Conservation (phyloP, 345 rosid genomes). For the Gynandropsis gynandra region DNA sequence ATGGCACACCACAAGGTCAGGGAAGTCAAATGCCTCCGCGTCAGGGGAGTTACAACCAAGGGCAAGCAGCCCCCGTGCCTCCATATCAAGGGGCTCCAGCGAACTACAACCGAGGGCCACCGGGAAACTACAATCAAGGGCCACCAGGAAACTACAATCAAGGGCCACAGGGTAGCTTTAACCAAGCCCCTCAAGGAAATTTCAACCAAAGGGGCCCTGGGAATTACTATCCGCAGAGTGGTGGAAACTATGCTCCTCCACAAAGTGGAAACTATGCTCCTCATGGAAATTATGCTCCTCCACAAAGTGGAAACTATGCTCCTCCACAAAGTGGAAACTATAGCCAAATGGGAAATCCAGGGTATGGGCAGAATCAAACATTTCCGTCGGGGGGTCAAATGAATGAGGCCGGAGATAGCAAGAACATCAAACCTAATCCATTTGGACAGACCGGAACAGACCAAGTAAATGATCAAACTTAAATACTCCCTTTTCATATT, state of each 20-base stretch:
- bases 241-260: constrained; percentile 30
- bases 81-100: constrained; percentile 29
- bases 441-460: constrained; percentile 34
- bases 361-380: constrained; percentile 24
- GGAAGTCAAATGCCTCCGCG: constrained; percentile 30
- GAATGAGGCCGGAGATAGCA: constrained; percentile 36
- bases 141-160: constrained; percentile 33
- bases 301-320: constrained; percentile 21
- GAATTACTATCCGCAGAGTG: constrained; percentile 28
- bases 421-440: constrained; percentile 32
- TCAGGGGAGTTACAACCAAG: constrained; percentile 38
- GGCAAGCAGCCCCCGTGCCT: constrained; percentile 34
- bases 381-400: constrained; percentile 38
- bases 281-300: background rate
- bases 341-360: constrained; percentile 32
- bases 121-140: constrained; percentile 29
- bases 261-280: background rate
- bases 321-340: constrained; percentile 30
- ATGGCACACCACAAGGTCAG: constrained; percentile 27
- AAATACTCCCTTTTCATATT: constrained; percentile 9
- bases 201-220: constrained; percentile 33
- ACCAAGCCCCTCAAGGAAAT: constrained; percentile 30
- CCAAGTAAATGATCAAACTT: constrained; percentile 30
- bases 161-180: constrained; percentile 30
- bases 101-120: constrained; percentile 26